Base-by-base conservation (phyloP, 2,329 filamentous ascomycete genomes). In the Zopfia rhizophila region DNA sequence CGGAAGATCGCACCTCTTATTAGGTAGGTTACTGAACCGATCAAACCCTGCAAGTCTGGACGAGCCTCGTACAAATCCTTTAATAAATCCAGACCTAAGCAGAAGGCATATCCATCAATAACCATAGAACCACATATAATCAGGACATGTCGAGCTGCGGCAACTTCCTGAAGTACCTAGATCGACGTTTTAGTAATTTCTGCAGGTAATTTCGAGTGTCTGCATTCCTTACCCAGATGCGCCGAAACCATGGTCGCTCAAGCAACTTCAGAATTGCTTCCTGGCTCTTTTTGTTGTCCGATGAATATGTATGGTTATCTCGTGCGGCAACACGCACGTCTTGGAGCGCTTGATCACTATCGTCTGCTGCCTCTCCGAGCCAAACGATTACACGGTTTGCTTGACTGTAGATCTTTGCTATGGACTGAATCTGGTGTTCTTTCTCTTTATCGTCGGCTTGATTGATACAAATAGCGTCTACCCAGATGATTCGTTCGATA, bases 401-500 rank as follows among this genome's bases (percentile, higher is more conserved):
- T 4, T 37, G 14, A 25, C 22, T 25, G 22, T 48, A 61, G 7
- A 61, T 52, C 11, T 46, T 23, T 7, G 40, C 41, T 56, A 60
- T 58, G 3, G 58, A 11, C 0, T 25, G 32, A 5, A 60, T 49
- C 19, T 60, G 50, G 5, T 51, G 33, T 12, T 44, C 55, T 3
- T 56, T 47, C 12, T 60, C 54, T 2, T 18, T 4, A 0, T 23
- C 17, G 10, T 58, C 47, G 18, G 7, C 37, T 18, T 61, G 58
- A 7, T 61, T 37, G 13, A 60, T 61, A 31, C 54, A 61, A 11
- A 61, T 40, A 3, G 52, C 40, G 35, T 63, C 58, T 6, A 61
- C 22, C 58, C 56, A 63, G 46, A 22, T 14, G 23, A 37, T 42
- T 41, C 39, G 44, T 25, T 41, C 31, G 24, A 45, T 18, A 24